These are phyloP conservation scores for Microcyclospora pomicola DNA, from an alignment of 2,329 filamentous ascomycete genomes.

Conservation along the genomic window DNA sequence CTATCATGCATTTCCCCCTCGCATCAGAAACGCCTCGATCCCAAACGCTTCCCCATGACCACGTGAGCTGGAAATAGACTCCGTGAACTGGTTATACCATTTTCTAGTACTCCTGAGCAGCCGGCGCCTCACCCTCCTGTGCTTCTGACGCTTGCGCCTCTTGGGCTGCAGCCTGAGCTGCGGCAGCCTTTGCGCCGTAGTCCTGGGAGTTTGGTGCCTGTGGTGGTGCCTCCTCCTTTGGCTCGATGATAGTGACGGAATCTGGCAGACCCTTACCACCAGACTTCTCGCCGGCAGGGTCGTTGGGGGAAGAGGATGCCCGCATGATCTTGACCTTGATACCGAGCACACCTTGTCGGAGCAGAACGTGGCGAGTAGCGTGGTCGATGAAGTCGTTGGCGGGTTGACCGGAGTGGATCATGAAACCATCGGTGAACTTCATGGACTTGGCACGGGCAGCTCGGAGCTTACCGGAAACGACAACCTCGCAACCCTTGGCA, in stretches of 20 bases:
- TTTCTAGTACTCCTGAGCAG: conserved; percentile 9
- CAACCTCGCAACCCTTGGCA: conserved; percentile 99
- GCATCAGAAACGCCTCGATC: no score
- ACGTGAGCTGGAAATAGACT: no score
- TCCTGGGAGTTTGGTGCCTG: conserved; percentile 95
- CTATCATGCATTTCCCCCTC: no score
- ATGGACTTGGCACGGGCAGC: conserved; percentile 99
- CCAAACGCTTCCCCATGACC: no score
- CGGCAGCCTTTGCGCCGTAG: conserved; percentile 84
- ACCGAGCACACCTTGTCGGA: conserved; percentile 98
- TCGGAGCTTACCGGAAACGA: conserved; percentile 97
- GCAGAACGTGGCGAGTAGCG: conserved; percentile 97
- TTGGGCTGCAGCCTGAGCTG: conserved; percentile 48
- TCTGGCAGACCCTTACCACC: conserved; percentile 96
- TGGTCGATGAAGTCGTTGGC: conserved; percentile 99
- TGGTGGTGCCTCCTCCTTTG: conserved; percentile 96
- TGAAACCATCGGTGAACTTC: conserved; percentile 99
- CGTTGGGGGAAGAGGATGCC: conserved; percentile 50
- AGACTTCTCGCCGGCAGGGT: conserved; percentile 97
- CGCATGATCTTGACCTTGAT: conserved; percentile 99
- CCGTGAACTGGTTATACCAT: no score
- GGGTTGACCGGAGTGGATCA: conserved; percentile 99
- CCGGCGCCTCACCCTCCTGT: conserved; percentile 10
- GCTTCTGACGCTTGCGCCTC: conserved; percentile 33
- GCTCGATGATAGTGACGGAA: conserved; percentile 98